Conservation (phyloP, 257 asterid species). For the Solanum medicagineum region DNA sequence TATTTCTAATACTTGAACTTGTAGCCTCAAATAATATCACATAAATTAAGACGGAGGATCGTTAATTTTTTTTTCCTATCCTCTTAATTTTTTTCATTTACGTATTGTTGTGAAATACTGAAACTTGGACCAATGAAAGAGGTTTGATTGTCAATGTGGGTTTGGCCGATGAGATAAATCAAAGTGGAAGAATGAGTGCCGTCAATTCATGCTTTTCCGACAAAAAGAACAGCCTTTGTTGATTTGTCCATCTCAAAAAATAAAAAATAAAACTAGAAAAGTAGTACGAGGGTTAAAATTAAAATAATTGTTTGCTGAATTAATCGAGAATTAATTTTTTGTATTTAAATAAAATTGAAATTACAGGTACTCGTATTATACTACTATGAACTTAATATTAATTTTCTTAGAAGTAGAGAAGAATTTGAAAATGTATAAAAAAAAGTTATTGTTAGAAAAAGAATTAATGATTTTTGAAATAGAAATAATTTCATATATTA, state of each 20-base stretch:
- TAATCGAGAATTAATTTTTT: neutral
- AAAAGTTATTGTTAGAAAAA: too few species aligned
- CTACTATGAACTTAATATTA: too few species aligned
- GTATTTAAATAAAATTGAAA: neutral
- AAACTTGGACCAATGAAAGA: constrained; percentile 37
- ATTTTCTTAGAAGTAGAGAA: neutral
- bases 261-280: neutral
- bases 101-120: constrained; percentile 2
- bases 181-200: constrained; percentile 32
- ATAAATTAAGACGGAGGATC: neutral
- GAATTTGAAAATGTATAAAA: neutral
- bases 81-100: neutral
- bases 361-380: neutral
- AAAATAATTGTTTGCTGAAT: neutral
- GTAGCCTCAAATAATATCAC: too few species aligned
- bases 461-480: neutral
- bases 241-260: neutral
- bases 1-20: too few species aligned
- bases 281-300: neutral
- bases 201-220: constrained; percentile 17
- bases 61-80: neutral
- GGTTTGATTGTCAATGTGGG: constrained; percentile 7
- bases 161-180: constrained; percentile 16
- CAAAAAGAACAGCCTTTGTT: constrained; percentile 23
- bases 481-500: neutral